Conservation (phyloP, 208 protist species). For the Trypanosoma scelopori region DNA sequence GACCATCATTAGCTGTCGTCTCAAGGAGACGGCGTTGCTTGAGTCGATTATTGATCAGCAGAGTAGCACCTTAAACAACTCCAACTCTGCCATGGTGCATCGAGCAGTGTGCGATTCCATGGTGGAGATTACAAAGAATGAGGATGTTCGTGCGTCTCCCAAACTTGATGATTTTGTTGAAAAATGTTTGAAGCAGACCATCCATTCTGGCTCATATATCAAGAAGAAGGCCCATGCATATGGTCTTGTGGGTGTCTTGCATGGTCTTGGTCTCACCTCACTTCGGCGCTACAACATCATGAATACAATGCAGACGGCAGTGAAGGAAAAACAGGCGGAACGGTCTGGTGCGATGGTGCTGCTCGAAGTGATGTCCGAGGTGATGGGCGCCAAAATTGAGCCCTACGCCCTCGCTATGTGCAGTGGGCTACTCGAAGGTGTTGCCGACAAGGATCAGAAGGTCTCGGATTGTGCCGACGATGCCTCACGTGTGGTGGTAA, state of each 20-base stretch:
- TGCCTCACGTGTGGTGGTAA: constrained; percentile 78
- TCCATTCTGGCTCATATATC: constrained; percentile 85
- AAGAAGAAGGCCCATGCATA: constrained; percentile 93
- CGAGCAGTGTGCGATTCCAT: constrained; percentile 87
- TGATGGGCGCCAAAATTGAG: constrained; percentile 76
- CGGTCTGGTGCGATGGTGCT: constrained; percentile 84
- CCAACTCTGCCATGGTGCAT: constrained; percentile 87
- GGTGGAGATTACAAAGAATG: constrained; percentile 83
- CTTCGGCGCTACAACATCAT: constrained; percentile 78
- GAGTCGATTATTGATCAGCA: constrained; percentile 89
- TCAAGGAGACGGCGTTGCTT: constrained; percentile 78
- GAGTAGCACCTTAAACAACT: constrained; percentile 87
- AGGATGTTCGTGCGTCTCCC: constrained; percentile 53
- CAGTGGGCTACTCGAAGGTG: constrained; percentile 68
- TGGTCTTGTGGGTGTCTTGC: constrained; percentile 82
- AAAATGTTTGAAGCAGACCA: constrained; percentile 88
- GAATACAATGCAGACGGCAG: constrained; percentile 54
- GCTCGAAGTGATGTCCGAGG: constrained; percentile 81
- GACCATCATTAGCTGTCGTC: constrained; percentile 85
- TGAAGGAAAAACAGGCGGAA: constrained; percentile 75
- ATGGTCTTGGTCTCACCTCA: constrained; percentile 75
- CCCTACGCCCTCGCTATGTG: constrained; percentile 84
- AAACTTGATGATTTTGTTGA: constrained; percentile 89
- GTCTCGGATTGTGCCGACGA: constrained; percentile 89
- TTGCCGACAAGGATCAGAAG: constrained; percentile 83